phyloP scores from a whole-genome alignment of 139 green algal genomes.

The Chlorella sp. region DNA sequence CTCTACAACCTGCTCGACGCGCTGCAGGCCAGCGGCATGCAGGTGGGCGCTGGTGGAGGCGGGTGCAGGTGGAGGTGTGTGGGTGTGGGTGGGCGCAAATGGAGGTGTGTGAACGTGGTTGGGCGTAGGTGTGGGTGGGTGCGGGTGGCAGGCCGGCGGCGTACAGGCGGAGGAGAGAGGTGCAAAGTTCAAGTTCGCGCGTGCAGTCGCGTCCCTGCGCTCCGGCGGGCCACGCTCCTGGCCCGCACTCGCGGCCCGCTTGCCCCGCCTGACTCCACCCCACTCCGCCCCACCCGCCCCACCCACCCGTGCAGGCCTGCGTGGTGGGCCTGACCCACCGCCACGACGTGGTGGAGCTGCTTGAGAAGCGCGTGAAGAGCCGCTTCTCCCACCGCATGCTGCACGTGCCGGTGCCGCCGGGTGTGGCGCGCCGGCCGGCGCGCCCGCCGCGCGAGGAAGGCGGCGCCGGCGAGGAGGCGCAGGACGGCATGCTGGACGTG shows the following conservation, averaged over 20 bases:
- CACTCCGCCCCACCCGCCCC: not conserved
- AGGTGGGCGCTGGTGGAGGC: not conserved
- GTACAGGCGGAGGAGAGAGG: too few relatives aligned
- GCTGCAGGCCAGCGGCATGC: constrained; percentile 57
- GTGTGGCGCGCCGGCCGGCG: not conserved
- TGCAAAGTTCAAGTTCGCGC: too few relatives aligned
- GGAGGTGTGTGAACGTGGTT: too few relatives aligned
- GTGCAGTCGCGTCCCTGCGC: too few relatives aligned
- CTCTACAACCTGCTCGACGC: constrained; percentile 90
- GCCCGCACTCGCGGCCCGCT: not conserved
- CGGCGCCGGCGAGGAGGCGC: not conserved
- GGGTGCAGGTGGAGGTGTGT: not conserved
- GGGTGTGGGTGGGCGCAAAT: not conserved
- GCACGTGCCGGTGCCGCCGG: constrained; percentile 36
- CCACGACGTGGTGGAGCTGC: constrained; percentile 71
- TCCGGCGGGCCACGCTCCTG: not conserved
- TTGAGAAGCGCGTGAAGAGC: constrained; percentile 86
- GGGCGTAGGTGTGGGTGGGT: too few relatives aligned
- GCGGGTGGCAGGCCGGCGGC: too few relatives aligned
- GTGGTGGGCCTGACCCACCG: constrained; percentile 67
- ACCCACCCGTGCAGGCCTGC: constrained; percentile 54
- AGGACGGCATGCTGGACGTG: constrained; percentile 11
- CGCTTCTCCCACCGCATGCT: constrained; percentile 70
- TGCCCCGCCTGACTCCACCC: not conserved
- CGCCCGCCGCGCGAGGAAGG: not conserved